These are phyloP conservation scores for Periconia sp. DNA, from an alignment of 2,329 filamentous ascomycete genomes.

Conservation along the genomic window DNA sequence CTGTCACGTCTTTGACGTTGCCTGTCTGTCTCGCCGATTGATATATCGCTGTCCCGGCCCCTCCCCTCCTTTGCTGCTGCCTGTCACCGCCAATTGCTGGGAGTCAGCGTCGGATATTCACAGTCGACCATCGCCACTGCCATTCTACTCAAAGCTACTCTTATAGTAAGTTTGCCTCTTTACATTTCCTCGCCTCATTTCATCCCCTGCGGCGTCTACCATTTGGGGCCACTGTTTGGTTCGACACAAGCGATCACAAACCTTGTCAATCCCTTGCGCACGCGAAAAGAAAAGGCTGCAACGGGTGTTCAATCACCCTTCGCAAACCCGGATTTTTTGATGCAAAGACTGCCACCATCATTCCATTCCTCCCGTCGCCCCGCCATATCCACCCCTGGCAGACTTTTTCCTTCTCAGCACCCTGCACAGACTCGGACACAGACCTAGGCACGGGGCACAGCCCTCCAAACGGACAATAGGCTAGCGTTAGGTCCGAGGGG, in stretches of 20 bases:
- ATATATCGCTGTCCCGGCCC: background rate
- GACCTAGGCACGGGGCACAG: background rate
- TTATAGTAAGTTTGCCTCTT: background rate
- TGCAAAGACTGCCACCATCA: background rate
- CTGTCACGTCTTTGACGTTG: background rate
- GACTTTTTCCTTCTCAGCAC: background rate
- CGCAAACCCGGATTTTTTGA: background rate
- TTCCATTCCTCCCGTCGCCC: background rate
- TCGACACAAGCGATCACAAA: background rate
- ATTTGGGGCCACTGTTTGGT: background rate
- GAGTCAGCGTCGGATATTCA: too few species aligned
- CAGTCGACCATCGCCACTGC: background rate
- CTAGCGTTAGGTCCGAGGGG: background rate
- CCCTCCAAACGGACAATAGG: background rate
- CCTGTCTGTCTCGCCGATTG: background rate
- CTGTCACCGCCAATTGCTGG: background rate
- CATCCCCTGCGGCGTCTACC: background rate
- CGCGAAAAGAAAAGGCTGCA: background rate
- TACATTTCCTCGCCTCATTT: background rate
- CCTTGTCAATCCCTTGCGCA: background rate
- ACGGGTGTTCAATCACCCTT: background rate
- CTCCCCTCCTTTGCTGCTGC: background rate
- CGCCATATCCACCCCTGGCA: background rate
- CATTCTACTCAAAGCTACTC: background rate
- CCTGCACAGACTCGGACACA: conserved; percentile 1